Evolutionary conservation across 2,329 filamentous ascomycete genomes (phyloP).

Genomic region (Beauveria medogensis): DNA sequence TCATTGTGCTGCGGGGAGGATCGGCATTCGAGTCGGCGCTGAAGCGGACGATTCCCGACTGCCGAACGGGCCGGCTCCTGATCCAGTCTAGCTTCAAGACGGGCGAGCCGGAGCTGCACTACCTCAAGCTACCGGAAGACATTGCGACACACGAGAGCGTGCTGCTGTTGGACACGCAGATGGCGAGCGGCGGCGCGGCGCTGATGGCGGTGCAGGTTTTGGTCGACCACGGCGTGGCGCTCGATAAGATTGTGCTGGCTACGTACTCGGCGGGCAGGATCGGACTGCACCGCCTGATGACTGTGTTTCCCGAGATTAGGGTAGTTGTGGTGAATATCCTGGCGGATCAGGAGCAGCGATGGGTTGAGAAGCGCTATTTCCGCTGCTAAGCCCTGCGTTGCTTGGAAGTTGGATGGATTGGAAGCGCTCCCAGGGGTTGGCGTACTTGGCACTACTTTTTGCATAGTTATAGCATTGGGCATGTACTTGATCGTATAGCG

Average conservation of each 20-base stretch:
- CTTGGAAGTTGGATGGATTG: not conserved
- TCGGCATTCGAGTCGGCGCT: conserved; percentile 82
- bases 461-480: not conserved
- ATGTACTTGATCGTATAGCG: not conserved
- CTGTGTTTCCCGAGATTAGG: conserved; percentile 79
- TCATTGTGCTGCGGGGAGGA: conserved; percentile 82
- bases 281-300: conserved; percentile 76
- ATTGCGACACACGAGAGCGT: conserved; percentile 72
- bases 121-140: conserved; percentile 67
- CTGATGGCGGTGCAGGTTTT: conserved; percentile 96
- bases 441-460: not conserved
- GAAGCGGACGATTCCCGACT: conserved; percentile 86
- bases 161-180: conserved; percentile 83
- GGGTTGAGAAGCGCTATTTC: conserved; percentile 86
- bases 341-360: conserved; percentile 74
- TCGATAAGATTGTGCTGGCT: conserved; percentile 81
- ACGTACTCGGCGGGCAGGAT: conserved; percentile 83
- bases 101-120: conserved; percentile 89
- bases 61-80: conserved; percentile 76
- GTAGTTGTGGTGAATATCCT: conserved; percentile 80
- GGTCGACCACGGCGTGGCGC: conserved; percentile 81
- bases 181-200: conserved; percentile 77
- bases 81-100: conserved; percentile 83
- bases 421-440: not conserved
- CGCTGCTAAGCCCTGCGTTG: conserved; percentile 53